Percentiles rank a stretch among this genome's conserved stretches.
Conservation (phyloP, 441 rosid species). For the Gossypium gossypioides region DNA sequence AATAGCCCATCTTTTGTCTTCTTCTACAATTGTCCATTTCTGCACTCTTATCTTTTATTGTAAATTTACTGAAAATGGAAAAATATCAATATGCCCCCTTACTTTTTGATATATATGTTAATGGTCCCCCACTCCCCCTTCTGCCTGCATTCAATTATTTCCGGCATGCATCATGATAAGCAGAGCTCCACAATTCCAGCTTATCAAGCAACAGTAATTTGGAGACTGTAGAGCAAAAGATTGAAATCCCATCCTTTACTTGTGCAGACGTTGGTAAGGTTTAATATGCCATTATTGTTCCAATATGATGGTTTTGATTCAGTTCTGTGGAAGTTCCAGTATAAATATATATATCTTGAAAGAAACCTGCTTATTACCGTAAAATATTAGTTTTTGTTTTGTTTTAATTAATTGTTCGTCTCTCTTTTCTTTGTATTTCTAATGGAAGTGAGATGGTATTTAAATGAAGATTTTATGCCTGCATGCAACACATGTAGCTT, state of each 20-base stretch:
- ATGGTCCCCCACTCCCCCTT: neutral
- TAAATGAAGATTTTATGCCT: neutral
- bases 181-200: neutral
- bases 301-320: neutral
- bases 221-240: neutral
- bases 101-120: neutral
- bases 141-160: neutral
- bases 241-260: neutral
- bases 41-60: neutral
- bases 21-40: neutral
- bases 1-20: neutral
- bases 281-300: neutral
- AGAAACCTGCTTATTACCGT: neutral
- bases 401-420: neutral
- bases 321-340: neutral
- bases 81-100: neutral
- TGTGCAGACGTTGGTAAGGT: neutral
- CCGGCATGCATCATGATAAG: neutral
- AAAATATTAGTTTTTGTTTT: neutral
- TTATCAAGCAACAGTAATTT: neutral
- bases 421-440: neutral
- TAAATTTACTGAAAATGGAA: neutral
- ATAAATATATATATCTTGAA: neutral
- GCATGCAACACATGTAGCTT: neutral
- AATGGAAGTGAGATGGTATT: neutral